Base-by-base conservation (phyloP, 208 protist species). In the Willaertia magna region DNA sequence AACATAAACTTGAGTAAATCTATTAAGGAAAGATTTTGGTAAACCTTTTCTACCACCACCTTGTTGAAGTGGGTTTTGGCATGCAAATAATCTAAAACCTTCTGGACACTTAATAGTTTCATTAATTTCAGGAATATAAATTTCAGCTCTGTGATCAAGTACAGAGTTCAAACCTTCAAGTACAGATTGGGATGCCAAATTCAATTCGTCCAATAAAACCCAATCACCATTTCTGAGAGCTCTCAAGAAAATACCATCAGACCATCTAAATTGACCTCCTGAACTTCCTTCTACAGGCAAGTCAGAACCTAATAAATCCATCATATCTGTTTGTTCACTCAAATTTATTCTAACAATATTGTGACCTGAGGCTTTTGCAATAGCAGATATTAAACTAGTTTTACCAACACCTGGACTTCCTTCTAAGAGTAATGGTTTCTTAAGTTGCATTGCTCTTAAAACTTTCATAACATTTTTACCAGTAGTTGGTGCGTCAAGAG, bases 161-260 rank as follows among this genome's bases (percentile, higher is more conserved):
- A 98, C 92, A 7, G 98, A 94, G 93, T 99, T 99, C n/a, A 99
- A 93, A 67, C 99, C 98, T 92, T 99, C 98, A 34, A 99, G 90
- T 30, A 99, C 98, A 16, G 96, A 94, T 92, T 99, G 99, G 51
- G 97, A 98, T 11, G 99, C 99, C 11, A 99, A 91, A 90, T 99
- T 99, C 3, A 99, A 91, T 94, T 99, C 99, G 93, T 99, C 99
- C 22, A 99, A 90, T 44, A 99, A 93, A 16, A 99, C 95, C 99
- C 98, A 99, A 75, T 96, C 90, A 86, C 98, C 98, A 34, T 92
- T 91, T 84, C 96, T 93, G 34, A 98, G 86, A 7, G 97, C 97
- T 22, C 94, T 91, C 42, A 99, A 90, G 52, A 99, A 95, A 18
- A 98, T 91, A 87, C 99, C 98, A 91, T 99, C 98, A 51, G 93